Evolutionary conservation across 371 early-diverging fungal species (phyloP).

Genomic region (Rhizopus delemar): DNA sequence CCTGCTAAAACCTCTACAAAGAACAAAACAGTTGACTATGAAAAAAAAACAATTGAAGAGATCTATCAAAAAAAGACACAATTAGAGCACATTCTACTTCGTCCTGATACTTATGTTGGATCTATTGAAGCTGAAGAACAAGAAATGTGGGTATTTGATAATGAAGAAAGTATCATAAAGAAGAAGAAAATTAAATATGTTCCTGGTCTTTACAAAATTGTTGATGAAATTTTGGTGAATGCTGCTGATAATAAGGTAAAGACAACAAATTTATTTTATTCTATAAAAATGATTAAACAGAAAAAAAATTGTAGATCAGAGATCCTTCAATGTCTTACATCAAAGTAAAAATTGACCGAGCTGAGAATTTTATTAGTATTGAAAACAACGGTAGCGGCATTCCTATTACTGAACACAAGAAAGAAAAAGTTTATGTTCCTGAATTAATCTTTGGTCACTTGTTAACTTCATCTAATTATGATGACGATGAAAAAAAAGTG

Average conservation of each 20-base stretch:
- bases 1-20: not conserved
- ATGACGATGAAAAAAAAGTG: conserved; percentile 98
- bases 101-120: conserved; percentile 99
- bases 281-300: not conserved
- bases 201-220: conserved; percentile 99
- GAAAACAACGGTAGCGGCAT: conserved; percentile 98
- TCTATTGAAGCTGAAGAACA: conserved; percentile 88
- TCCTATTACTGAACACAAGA: conserved; percentile 94
- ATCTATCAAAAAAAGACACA: conserved; percentile 99
- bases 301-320: conserved; percentile 65
- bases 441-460: conserved; percentile 99
- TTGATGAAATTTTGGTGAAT: conserved; percentile 99
- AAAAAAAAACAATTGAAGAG: conserved; percentile 79
- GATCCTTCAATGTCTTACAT: conserved; percentile 93
- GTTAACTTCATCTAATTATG: conserved; percentile 98
- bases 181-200: conserved; percentile 81
- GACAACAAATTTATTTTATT: not conserved
- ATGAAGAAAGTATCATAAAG: conserved; percentile 65
- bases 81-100: conserved; percentile 97
- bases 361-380: conserved; percentile 86
- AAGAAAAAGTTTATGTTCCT: conserved; percentile 96
- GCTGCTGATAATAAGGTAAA: conserved; percentile 91
- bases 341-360: conserved; percentile 89
- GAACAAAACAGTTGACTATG: conserved; percentile 8
- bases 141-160: conserved; percentile 88